These are phyloP conservation scores for Gastrodia elata DNA, from an alignment of 106 monocot species.

Conservation along the genomic window DNA sequence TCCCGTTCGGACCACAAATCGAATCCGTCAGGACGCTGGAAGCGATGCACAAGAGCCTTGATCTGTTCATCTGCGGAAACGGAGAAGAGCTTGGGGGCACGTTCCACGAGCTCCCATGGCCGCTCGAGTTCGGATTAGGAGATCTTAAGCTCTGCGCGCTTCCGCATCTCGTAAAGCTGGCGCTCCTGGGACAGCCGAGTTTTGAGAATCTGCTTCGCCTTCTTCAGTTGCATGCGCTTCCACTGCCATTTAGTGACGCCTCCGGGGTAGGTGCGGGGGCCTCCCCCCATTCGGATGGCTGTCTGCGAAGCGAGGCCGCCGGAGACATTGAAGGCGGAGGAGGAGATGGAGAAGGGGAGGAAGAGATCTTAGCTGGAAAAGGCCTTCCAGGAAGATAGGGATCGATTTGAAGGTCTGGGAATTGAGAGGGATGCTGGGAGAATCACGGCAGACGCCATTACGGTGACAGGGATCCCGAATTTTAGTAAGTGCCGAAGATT, in stretches of 20 bases:
- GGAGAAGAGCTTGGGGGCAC: slow-evolving; percentile 65
- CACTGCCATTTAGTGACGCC: slow-evolving; percentile 98
- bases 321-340: not conserved
- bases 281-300: slow-evolving; percentile 75
- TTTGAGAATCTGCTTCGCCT: slow-evolving; percentile 88
- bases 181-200: slow-evolving; percentile 77
- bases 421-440: slow-evolving; percentile 8
- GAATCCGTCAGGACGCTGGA: slow-evolving; percentile 70
- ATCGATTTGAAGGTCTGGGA: not conserved
- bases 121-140: slow-evolving; percentile 68
- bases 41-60: slow-evolving; percentile 75
- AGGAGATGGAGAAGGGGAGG: not conserved
- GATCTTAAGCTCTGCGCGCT: slow-evolving; percentile 72
- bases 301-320: not conserved
- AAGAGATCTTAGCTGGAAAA: not conserved
- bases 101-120: slow-evolving; percentile 75
- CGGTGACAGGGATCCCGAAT: too few relatives aligned
- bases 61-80: slow-evolving; percentile 82
- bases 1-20: slow-evolving; percentile 91
- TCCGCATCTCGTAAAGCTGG: slow-evolving; percentile 93
- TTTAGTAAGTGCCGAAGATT: too few relatives aligned
- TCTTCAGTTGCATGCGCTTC: slow-evolving; percentile 96
- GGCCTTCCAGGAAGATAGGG: not conserved
- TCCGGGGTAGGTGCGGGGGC: slow-evolving; percentile 86
- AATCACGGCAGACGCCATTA: not conserved